Base-by-base conservation (phyloP, 2,329 filamentous ascomycete species). In the Sporothrix brunneoviolacea region DNA sequence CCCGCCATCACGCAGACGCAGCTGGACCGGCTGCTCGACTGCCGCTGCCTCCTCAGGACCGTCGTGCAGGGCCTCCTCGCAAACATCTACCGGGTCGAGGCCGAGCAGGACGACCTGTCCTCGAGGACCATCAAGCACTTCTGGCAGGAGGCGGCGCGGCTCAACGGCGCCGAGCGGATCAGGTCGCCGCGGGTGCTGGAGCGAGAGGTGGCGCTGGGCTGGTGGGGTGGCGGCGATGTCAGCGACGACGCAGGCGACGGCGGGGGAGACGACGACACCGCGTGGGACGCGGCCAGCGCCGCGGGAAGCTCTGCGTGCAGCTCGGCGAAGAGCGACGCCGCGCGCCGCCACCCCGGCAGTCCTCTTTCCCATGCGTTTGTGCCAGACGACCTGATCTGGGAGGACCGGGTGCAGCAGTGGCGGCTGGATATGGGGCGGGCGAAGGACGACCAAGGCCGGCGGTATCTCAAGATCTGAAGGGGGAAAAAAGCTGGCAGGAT, bases 361-460 rank as follows among this genome's bases (percentile, higher is more conserved):
- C 44, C 52, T 9, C 41, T 54, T 2, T 18, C 8, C 4, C 8
- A 8, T 1, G 18, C 27, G 4, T 24, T 51, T 15, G 19, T n/a
- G 8, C 42, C 54, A 4, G 48, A 49, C 12, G 53, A 56, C 24
- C 22, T 54, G 16, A 4, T 35, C 8, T 56, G 55, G 55, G 50
- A 51, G 0, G 53, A 55, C 4, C 15, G 52, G 18, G 30, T 52
- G 22, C 4, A 10, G 9, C 4, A 45, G 12, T 52, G 52, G 49
- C 42, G 35, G 15, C 12, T 48, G 9, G 32, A 32, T 19, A 13
- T 48, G 30, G 54, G 54, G 2, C 42, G 43, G 2, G 19, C 18
- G 4, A 21, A 22, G 15, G 52, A 56, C 28, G 36, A 41, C 8
- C 6, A 33, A 5, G 52, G 52, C 3, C 40, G 52, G 7, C 42